These are phyloP conservation scores for Suhomyces coccinellae DNA, from an alignment of 1,139 yeast species.

Conservation along the genomic window DNA sequence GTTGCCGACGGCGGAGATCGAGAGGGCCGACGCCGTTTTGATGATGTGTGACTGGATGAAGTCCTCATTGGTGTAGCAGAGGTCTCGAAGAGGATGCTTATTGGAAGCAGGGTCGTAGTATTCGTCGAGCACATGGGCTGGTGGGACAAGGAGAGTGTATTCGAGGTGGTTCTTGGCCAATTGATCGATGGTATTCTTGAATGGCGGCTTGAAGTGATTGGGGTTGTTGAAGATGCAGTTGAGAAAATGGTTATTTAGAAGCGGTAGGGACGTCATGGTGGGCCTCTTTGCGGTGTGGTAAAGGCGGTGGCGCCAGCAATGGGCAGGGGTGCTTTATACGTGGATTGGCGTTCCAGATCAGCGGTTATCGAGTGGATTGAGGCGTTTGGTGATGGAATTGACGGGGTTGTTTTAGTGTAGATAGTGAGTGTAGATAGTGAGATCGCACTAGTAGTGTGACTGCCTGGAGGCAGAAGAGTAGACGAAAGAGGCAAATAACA, in stretches of 20 bases:
- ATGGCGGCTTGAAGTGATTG: conserved; percentile 49
- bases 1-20: conserved; percentile 39
- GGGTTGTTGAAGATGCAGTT: conserved; percentile 71
- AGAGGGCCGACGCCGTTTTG: conserved; percentile 33
- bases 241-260: conserved; percentile 62
- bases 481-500: background rate
- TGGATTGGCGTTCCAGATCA: background rate
- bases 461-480: background rate
- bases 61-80: conserved; percentile 60
- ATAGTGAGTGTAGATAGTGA: background rate
- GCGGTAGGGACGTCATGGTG: conserved; percentile 24
- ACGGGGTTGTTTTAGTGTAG: background rate
- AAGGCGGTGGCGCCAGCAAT: no score
- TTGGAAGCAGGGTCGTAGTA: conserved; percentile 48
- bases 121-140: conserved; percentile 51
- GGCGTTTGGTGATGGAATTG: background rate
- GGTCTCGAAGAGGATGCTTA: conserved; percentile 47
- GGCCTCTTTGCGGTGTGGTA: background rate
- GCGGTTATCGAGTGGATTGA: background rate
- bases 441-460: background rate
- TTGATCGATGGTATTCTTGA: conserved; percentile 47
- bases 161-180: conserved; percentile 44
- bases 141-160: conserved; percentile 63
- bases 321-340: no score
- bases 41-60: conserved; percentile 73